phyloP scores from a whole-genome alignment of 768 basidiomycete species.

The Coprinopsis sp. region DNA sequence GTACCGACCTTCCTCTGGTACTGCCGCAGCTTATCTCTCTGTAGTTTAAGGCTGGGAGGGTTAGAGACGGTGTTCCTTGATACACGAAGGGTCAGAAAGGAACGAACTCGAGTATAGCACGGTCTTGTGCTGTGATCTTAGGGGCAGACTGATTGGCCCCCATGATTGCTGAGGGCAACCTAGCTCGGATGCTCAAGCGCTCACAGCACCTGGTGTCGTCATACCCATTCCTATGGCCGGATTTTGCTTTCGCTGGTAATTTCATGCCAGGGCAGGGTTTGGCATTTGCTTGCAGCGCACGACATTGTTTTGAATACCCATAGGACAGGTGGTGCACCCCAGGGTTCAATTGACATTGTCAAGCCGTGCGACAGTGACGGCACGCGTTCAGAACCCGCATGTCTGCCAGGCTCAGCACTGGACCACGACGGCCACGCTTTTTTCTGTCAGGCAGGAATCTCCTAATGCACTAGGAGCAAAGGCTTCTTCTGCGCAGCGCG shows the following conservation, averaged over 20 bases:
- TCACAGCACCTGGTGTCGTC: not conserved
- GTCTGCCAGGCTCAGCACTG: too few species aligned
- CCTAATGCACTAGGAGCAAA: not conserved
- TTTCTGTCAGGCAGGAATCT: not conserved
- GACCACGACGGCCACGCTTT: too few species aligned
- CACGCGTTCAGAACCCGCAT: too few species aligned
- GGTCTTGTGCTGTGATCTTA: conserved; percentile 90
- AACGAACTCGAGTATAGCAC: conserved; percentile 91
- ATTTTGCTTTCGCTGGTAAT: too few species aligned
- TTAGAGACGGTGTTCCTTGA: conserved; percentile 10
- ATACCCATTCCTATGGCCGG: too few species aligned
- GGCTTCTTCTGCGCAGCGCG: not conserved
- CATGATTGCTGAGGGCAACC: conserved; percentile 28
- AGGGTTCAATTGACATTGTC: too few species aligned
- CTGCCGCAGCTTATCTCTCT: conserved; percentile 91
- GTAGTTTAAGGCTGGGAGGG: conserved; percentile 77
- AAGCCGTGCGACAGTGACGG: too few species aligned
- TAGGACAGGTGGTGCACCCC: too few species aligned
- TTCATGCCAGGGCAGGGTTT: too few species aligned
- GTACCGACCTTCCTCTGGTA: conserved; percentile 85
- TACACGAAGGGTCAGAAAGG: conserved; percentile 3
- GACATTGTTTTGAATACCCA: too few species aligned
- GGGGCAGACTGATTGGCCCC: conserved; percentile 70
- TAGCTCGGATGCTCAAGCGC: too few species aligned
- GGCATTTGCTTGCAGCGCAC: too few species aligned